phyloP scores from a whole-genome alignment of 441 rosid genomes.

The Biscutella auriculata region DNA sequence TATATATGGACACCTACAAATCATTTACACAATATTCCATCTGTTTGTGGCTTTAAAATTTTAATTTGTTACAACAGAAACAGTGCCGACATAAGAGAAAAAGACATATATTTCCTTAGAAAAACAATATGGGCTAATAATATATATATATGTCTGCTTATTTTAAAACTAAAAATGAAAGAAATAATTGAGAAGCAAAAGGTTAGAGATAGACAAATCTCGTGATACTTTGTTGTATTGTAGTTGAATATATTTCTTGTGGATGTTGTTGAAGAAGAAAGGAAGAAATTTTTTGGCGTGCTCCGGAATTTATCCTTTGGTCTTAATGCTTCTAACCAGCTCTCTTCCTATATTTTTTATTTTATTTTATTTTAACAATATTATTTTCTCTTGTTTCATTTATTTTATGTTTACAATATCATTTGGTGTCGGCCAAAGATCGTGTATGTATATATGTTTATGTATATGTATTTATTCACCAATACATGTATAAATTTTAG shows the following conservation, averaged over 20 bases:
- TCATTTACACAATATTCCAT: no score
- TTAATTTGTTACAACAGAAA: no score
- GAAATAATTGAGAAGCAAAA: constrained; percentile 18
- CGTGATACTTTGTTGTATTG: constrained; percentile 72
- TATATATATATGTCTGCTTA: no score
- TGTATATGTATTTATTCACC: not conserved
- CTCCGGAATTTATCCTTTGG: constrained; percentile 6
- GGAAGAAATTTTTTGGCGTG: constrained; percentile 20
- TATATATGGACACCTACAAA: no score
- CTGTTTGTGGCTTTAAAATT: no score
- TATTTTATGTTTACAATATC: not conserved
- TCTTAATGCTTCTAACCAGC: constrained; percentile 19
- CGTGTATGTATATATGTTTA: not conserved
- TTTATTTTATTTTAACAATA: no score
- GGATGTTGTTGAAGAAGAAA: constrained; percentile 28
- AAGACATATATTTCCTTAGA: no score
- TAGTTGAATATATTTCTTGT: constrained; percentile 30
- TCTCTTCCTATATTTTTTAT: constrained; percentile 7
- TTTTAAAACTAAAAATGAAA: no score
- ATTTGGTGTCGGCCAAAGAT: constrained; percentile 19
- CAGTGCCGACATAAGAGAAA: no score
- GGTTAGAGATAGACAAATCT: constrained; percentile 31
- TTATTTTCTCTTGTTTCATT: not conserved
- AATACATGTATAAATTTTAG: not conserved
- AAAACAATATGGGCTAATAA: no score